Conservation (phyloP, 768 basidiomycete species). For the Suillus bovinus region DNA sequence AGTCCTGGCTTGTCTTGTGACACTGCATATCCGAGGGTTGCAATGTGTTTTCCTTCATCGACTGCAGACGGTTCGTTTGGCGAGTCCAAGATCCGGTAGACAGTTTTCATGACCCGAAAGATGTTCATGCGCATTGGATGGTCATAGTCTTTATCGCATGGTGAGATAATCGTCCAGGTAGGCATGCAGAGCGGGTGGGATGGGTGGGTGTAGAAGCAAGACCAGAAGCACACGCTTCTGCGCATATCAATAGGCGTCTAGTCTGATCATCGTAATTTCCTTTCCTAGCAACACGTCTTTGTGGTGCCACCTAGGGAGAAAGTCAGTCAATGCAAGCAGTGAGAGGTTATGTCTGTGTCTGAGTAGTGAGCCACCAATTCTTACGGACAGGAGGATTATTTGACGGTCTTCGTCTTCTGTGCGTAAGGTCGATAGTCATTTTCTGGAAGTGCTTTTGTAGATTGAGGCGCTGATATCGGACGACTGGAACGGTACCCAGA, state of each 20-base stretch:
- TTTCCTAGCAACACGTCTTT: neutral
- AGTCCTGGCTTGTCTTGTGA: neutral
- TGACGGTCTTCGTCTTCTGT: neutral
- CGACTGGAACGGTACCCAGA: neutral
- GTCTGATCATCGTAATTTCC: neutral
- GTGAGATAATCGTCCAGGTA: neutral
- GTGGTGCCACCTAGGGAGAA: neutral
- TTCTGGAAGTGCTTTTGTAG: neutral
- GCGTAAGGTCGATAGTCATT: neutral
- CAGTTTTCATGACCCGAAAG: neutral
- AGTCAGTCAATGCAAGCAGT: neutral
- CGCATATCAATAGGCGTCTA: neutral
- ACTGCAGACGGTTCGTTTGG: neutral
- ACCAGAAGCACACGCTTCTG: neutral
- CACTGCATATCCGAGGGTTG: neutral
- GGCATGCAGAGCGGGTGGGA: neutral
- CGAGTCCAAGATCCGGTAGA: neutral
- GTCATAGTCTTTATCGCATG: neutral
- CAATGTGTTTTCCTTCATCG: neutral
- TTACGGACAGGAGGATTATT: neutral
- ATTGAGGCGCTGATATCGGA: neutral
- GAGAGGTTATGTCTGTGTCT: neutral
- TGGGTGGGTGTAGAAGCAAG: neutral
- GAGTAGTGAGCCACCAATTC: neutral
- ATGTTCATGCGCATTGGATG: conserved; percentile 4